Conservation (phyloP, 495 filamentous ascomycete species). For the Xylaria grammica region DNA sequence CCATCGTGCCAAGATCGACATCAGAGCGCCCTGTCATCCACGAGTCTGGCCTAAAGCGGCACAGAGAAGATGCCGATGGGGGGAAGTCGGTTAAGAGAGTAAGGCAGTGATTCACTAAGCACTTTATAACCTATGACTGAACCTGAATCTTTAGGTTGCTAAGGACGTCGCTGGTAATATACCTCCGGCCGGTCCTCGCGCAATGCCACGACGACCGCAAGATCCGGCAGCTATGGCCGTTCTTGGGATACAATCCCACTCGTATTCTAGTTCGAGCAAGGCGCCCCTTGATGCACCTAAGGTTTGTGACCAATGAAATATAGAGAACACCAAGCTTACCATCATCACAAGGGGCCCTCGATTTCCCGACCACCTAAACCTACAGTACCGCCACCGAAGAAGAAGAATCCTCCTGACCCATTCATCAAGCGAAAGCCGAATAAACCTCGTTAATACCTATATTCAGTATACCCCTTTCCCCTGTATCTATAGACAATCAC, state of each 20-base stretch:
- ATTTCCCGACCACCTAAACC: constrained; percentile 30
- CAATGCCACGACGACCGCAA: constrained; percentile 29
- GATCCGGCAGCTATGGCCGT: constrained; percentile 39
- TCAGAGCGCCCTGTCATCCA: constrained; percentile 34
- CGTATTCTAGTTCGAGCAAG: constrained; percentile 18
- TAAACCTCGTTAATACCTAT: constrained; percentile 25
- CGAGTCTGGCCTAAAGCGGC: constrained; percentile 39
- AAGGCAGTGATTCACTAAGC: constrained; percentile 13
- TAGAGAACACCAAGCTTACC: constrained; percentile 21
- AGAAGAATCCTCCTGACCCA: constrained; percentile 34
- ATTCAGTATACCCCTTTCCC: not conserved
- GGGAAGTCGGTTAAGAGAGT: constrained; percentile 42
- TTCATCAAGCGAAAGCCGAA: constrained; percentile 28
- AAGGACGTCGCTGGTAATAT: constrained; percentile 20
- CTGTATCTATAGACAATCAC: not conserved
- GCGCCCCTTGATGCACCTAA: constrained; percentile 27
- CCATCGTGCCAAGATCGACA: constrained; percentile 24
- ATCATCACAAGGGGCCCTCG: constrained; percentile 28
- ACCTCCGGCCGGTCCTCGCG: constrained; percentile 32
- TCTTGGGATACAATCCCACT: constrained; percentile 28
- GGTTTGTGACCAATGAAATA: constrained; percentile 22
- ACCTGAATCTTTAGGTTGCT: constrained; percentile 23
- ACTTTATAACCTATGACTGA: constrained; percentile 22
- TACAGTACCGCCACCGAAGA: constrained; percentile 33
- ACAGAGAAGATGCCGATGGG: constrained; percentile 33